A percentile compares a stretch with the other conserved stretches of the same genome.
Conservation (phyloP, 2,329 filamentous ascomycete genomes). For the Tolypocladium nubicola region DNA sequence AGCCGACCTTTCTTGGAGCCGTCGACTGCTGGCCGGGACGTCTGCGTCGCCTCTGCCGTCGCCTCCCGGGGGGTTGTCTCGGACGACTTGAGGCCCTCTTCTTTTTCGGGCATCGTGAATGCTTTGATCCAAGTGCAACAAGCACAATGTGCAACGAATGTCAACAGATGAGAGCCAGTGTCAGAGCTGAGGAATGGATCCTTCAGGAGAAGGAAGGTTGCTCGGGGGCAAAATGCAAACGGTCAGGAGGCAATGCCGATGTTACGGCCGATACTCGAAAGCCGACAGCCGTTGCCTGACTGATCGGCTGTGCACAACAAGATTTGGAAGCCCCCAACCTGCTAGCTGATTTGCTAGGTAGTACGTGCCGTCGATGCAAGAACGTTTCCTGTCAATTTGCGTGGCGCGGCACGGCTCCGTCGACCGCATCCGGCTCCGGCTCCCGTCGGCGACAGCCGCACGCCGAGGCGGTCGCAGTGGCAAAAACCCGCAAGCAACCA, state of each 20-base stretch:
- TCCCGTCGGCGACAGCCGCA: not conserved
- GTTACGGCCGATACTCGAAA: not conserved
- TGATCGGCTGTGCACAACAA: not conserved
- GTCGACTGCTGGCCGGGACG: not conserved
- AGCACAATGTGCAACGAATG: not conserved
- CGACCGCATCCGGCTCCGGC: not conserved
- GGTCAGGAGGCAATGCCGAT: not conserved
- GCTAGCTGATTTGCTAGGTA: not conserved
- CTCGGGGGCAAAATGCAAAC: not conserved
- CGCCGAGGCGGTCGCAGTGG: not conserved
- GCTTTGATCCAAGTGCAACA: not conserved
- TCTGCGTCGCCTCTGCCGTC: not conserved
- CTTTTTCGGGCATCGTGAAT: not conserved
- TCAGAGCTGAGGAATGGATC: not conserved
- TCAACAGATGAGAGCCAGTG: not conserved
- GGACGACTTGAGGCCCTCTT: not conserved
- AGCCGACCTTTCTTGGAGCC: not conserved
- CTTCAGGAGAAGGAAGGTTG: not conserved
- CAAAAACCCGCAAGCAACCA: not conserved
- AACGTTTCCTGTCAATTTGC: not conserved
- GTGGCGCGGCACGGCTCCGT: not conserved
- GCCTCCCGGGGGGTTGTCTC: not conserved
- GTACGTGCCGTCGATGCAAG: not conserved
- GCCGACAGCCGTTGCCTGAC: constrained; percentile 5
- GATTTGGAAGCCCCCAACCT: not conserved